Base-by-base conservation (phyloP, 176 grass and related monocot genomes). In the Bonia amplexicaulis region DNA sequence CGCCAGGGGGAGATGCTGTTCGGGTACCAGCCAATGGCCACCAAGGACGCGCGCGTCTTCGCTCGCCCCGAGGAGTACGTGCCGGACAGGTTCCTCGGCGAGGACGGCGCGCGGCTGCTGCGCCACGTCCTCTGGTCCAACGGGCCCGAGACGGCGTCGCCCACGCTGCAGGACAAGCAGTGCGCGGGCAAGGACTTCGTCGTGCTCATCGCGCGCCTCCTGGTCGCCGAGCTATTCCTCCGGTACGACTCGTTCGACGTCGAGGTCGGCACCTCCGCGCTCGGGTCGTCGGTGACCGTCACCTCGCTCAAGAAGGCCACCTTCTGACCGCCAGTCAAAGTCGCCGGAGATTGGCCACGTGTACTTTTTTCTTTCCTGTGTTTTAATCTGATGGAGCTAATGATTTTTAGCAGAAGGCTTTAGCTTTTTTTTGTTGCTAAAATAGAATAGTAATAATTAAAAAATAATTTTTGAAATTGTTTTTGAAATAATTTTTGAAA, bases 21-120 rank as follows among this genome's bases (percentile, higher is more conserved):
- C 71, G 97, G 97, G 1, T 99, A 99, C 90, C 97, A 99, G 89
- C 97, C 93, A 49, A 96, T 99, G 91, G 97, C 93, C 23, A 99
- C 97, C 66, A 94, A 87, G 90, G 97, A 99, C 88, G 69, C 97
- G 75, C 82, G 88, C 66, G 92, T 99, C 14, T 99, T 99, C 86
- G 88, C 88, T 14, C 75, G 88, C 2, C 66, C 97, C 1, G 93
- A 96, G 71, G 92, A 94, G 79, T 99, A 89, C 83, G 79, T 99
- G 25, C 77, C 92, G 0, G 97, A 99, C 54, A 85, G 97, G 37
- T 99, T 99, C 87, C 47, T 99, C 27, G 93, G 91, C 2, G 83
- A 92, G 8, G 97, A 86, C 35, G 93, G 97, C 47, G 57, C 33
- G 54, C 74, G 33, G 17, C 87, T 99, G 82, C 90, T 99, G 6